Conservation (phyloP, 164 flowering plant species). For the Magnolia officinalis region DNA sequence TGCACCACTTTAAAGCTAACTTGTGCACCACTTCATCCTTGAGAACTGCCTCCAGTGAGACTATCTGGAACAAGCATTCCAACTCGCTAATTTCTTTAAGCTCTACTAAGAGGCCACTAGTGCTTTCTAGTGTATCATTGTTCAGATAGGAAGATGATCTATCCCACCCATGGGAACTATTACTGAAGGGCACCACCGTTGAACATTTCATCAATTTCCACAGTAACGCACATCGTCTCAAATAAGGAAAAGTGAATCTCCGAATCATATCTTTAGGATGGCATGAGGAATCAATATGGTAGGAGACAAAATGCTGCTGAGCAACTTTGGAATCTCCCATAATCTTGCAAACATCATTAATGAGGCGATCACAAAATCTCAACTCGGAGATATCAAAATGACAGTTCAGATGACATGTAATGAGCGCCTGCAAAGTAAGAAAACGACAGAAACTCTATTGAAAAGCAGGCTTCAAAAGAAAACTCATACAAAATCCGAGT, state of each 20-base stretch:
- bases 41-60: slow-evolving; percentile 52
- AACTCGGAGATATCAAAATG: slow-evolving; percentile 24
- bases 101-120: slow-evolving; percentile 23
- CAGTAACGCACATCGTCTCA: slow-evolving; percentile 81
- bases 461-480: slow-evolving; percentile 1
- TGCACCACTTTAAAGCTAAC: slow-evolving; percentile 52
- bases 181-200: slow-evolving; percentile 40
- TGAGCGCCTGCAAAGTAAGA: slow-evolving; percentile 51
- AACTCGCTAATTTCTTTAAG: slow-evolving; percentile 48
- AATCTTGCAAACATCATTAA: slow-evolving; percentile 46
- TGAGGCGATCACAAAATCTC: slow-evolving; percentile 37
- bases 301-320: slow-evolving; percentile 51
- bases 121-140: slow-evolving; percentile 24
- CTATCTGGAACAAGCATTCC: slow-evolving; percentile 63
- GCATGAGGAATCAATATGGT: slow-evolving; percentile 43
- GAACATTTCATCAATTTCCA: slow-evolving; percentile 64
- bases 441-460: slow-evolving; percentile 2
- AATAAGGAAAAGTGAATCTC: slow-evolving; percentile 60
- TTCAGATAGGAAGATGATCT: slow-evolving; percentile 21
- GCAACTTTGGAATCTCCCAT: slow-evolving; percentile 36
- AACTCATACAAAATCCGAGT: not conserved
- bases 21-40: slow-evolving; percentile 43
- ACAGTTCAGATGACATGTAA: slow-evolving; percentile 34
- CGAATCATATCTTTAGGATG: slow-evolving; percentile 51
- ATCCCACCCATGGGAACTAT: slow-evolving; percentile 27